Evolutionary conservation across 768 basidiomycete genomes (phyloP), one percentile per base, ranked within the genome.

Genomic region (Paxillus involutus): DNA sequence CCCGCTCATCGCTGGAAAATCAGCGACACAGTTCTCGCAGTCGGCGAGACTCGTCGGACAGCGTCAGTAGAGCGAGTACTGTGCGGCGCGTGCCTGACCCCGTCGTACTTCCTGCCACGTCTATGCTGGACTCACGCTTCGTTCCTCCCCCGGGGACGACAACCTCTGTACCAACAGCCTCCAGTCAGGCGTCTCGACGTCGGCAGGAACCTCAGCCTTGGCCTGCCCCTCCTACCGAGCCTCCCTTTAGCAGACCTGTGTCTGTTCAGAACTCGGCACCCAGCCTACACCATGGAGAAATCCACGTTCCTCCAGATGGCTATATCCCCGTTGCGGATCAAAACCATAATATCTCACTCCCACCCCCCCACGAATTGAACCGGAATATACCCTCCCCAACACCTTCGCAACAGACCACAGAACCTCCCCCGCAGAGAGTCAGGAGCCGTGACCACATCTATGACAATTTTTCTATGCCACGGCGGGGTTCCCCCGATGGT

Each of bases 291-390:
- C 57, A 42, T 14, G 14, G 58, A n/a, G 66, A 62, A 2, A 59
- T 72, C 12, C 55, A 67, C 9, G 45, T 77, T 9, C 80, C 73
- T 7, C 80, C 78, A 0, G 81, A 83, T n/a, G 73, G 71, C 5
- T 82, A 70, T 52, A 80, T 83, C 50, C 81, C 82, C 0, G 72
- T n/a, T 44, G 76, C 55, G 36, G 75, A 71, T 13, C 53, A 69
- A 0, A 69, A 75, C 52, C 69, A 71, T 10, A 63, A 69, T 17
- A 80, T 80, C 16, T 55, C 65, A 5, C 67, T 83, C n/a, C 80
- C 80, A 6, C 76, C 81, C 17, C 82, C 82, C 1, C 78, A 82
- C 51, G 80, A 76, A 53, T 55, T 82, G 17, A 72, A 68, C 16
- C 65, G 64, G 35, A 52, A 4, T 37, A 55, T 68, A 26, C 56